Evolutionary conservation across 169 alveolate genomes (phyloP), one percentile per base, ranked within the genome.

Genomic region (Prorocentrum cordatum): DNA sequence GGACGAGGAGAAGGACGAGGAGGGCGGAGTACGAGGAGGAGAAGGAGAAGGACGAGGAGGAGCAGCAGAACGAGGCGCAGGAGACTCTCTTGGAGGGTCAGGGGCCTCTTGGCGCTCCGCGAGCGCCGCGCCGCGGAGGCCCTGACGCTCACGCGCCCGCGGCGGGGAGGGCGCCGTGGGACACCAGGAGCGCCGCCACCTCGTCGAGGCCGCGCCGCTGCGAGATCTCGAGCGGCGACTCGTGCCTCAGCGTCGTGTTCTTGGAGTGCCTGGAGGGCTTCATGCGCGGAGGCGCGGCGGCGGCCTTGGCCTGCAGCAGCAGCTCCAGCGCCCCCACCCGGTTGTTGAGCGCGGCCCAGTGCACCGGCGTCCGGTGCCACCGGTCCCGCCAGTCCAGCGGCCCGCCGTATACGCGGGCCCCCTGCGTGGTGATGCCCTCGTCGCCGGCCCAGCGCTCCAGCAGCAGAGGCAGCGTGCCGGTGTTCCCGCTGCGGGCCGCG

Each of bases 331-430:
- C 54, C 54, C 16, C 54, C n/a, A 42, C n/a, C n/a, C 16, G 54
- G 54, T 16, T 16, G 54, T 42, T 42, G 54, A 42, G 54, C 54
- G 16, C 83, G 18, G 89, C 89, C 89, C 89, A 79, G 33, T 79
- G 89, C 45, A 79, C 20, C 9, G 89, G 89, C 7, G 77, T 59
- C 22, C 89, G 89, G 47, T 79, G 89, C 89, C 89, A 79, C 18
- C 89, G 89, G 45, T 79, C 89, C 22, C 89, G 89, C 89, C 89
- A 79, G 47, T 79, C 89, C 42, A 79, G 32, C n/a, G 75, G 22
- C 22, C 89, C 89, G 26, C 89, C 89, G 47, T 79, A 75, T 36
- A 75, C 86, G 2, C 86, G 86, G 16, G 86, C 86, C 9, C 86
- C 86, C 54, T 24, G 2, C 5, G 14, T 2, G 61, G 61, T 6